A percentile compares a stretch with the other conserved stretches of the same genome.
Conservation (phyloP, 1,139 yeast genomes). For the Magnusiomyces ingens region DNA sequence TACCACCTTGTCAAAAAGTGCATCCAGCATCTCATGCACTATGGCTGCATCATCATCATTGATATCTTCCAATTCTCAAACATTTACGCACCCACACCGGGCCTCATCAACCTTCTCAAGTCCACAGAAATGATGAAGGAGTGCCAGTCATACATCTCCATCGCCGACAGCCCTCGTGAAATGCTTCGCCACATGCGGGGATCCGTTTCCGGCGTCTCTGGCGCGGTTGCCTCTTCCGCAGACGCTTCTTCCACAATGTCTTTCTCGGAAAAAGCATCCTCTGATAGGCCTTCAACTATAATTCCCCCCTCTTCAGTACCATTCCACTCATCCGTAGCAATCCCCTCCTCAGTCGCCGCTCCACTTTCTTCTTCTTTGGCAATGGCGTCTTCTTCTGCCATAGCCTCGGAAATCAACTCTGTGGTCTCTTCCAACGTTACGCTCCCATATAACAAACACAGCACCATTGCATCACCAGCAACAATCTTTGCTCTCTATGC, state of each 20-base stretch:
- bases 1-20: slow-evolving; percentile 74
- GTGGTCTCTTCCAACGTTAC: too few species aligned
- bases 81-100: slow-evolving; percentile 83
- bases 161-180: background rate
- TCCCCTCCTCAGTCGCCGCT: slow-evolving; percentile 18
- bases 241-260: too few species aligned
- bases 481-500: slow-evolving; percentile 69
- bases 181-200: slow-evolving; percentile 1
- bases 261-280: too few species aligned
- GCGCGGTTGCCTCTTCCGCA: too few species aligned
- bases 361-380: slow-evolving; percentile 14
- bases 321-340: too few species aligned
- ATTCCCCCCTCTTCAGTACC: too few species aligned
- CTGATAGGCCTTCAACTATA: too few species aligned
- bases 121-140: slow-evolving; percentile 67
- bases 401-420: too few species aligned
- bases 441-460: background rate
- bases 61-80: slow-evolving; percentile 88
- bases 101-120: slow-evolving; percentile 58
- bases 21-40: slow-evolving; percentile 85
- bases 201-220: background rate
- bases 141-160: slow-evolving; percentile 69
- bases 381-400: too few species aligned
- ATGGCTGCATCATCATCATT: slow-evolving; percentile 71
- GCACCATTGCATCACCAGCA: slow-evolving; percentile 34